Evolutionary conservation across 2,329 filamentous ascomycete genomes (phyloP), one percentile per base, ranked within the genome.

Genomic region (Cercospora canescens): DNA sequence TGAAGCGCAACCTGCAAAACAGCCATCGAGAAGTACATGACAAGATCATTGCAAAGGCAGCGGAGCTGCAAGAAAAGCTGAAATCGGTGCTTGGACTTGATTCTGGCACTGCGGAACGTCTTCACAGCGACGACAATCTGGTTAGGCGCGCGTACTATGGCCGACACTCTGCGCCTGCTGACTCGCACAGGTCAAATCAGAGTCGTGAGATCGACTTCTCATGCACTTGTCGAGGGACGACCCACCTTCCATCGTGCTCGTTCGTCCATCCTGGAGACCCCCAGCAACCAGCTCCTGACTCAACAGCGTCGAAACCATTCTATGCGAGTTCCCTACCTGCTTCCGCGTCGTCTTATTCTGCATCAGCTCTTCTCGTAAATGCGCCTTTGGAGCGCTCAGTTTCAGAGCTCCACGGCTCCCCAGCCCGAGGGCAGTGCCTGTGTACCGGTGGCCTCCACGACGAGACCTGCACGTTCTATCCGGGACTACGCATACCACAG

Each of bases 1-100:
- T 96, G 65, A 94, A 91, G 82, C 91, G 88, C 79, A 95, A 91
- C 14, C 84, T 96, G 54, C 91, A 91, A 73, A 91, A 91, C 74
- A 87, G 91, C 0, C 92, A 96, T 73, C 84, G 83, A 9, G 82
- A 85, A 2, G 83, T 96, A 4, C 90, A 94, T 2, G 87, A 90
- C 41, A 76, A 70, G 55, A 66, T 76, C n/a, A 67, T 75, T 6
- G 64, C 54, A 37, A 70, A 70, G 39, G 71, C 71, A 9, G 60
- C 62, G 32, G 32, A 64, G n/a, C 39, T 69, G 30, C 39, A 67
- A 48, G 21, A 18, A 16, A 45, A 57, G 21, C 30, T 54, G 26
- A 50, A 52, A 6, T 26, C 39, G 34, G 37, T 34, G 7, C n/a
- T 62, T 9, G 35, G 58, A 16, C 24, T 60, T 11, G 61, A 57